A percentile compares a stretch with the other conserved stretches of the same genome.
These are phyloP conservation scores for Pseudogymnoascus sp. DNA, from an alignment of 2,329 filamentous ascomycete species.

Conservation along the genomic window DNA sequence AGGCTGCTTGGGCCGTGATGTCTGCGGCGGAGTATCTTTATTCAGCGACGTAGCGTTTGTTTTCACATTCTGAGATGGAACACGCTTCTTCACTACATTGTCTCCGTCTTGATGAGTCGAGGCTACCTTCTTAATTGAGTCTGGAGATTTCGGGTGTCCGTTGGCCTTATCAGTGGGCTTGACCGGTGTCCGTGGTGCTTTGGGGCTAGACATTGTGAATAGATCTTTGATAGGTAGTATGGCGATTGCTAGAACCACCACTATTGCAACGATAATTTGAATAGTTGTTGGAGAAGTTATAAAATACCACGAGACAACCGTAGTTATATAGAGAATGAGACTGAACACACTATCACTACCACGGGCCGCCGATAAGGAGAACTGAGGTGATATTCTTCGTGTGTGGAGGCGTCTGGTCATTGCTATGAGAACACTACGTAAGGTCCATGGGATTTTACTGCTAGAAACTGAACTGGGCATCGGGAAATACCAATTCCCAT, in stretches of 20 bases:
- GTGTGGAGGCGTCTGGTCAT: background rate
- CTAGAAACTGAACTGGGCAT: background rate
- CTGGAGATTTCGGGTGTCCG: constrained; percentile 16
- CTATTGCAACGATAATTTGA: background rate
- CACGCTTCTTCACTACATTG: background rate
- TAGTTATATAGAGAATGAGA: background rate
- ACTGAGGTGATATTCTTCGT: background rate
- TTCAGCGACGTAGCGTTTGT: background rate
- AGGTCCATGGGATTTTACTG: background rate
- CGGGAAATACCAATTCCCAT: background rate
- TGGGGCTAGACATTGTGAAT: background rate
- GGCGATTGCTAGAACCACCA: background rate
- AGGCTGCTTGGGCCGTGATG: constrained; percentile 1
- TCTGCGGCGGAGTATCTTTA: background rate
- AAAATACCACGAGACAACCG: background rate
- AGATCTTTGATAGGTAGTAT: background rate
- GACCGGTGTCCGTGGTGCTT: background rate
- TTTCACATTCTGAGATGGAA: background rate
- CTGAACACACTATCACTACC: background rate
- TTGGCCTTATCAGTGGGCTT: background rate
- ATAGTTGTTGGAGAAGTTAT: background rate
- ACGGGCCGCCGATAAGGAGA: background rate
- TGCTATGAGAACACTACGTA: background rate
- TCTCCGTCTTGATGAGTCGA: constrained; percentile 13
- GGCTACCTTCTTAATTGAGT: constrained; percentile 19